Evolutionary conservation across 495 filamentous ascomycete species (phyloP), one percentile per base, ranked within the genome.

Genomic region (Trichoderma asperelloides): DNA sequence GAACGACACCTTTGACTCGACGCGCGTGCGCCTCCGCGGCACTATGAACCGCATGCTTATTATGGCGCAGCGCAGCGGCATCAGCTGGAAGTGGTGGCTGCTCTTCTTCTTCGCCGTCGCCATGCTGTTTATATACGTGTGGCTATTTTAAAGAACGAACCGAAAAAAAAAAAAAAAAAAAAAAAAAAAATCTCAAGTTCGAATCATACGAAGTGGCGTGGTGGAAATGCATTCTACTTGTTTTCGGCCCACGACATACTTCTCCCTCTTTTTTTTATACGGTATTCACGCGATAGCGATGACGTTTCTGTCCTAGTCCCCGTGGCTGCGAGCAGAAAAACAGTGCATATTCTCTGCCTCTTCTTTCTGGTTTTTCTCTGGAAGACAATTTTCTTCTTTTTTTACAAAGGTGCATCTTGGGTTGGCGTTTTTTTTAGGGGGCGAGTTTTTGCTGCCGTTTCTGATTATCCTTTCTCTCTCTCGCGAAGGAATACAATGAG

Each of bases 11-110:
- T 98, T 98, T 73, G 95, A 97, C 70, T 85, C 82, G 70, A 96
- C 96, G 60, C 81, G 92, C 63, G 75, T 91, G 33, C 82, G 90
- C 71, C 78, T 98, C 68, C 82, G 87, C 21, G 91, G 93, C 49
- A 98, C 96, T 49, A 98, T 98, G 95, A 96, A 91, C 72, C 82
- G 93, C 37, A 98, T 98, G 95, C 78, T 98, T 67, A 75, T 92
- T 67, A 98, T 98, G 95, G 96, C 95, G 5, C 88, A 97, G 78
- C 81, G 87, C 71, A 96, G 93, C 15, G 96, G 96, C 3, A 87
- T 98, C 33, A 90, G 92, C 68, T 98, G 95, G 95, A 91, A 85
- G 77, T 90, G 93, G 30, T 98, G 96, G 95, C 73, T 96, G 62
- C 82, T 77, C 23, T 98, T 98, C 77, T 96, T 98, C 72, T 78